A percentile compares a stretch with the other conserved stretches of the same genome.
These are phyloP conservation scores for Claviceps capensis DNA, from an alignment of 2,329 filamentous ascomycete genomes.

Conservation along the genomic window DNA sequence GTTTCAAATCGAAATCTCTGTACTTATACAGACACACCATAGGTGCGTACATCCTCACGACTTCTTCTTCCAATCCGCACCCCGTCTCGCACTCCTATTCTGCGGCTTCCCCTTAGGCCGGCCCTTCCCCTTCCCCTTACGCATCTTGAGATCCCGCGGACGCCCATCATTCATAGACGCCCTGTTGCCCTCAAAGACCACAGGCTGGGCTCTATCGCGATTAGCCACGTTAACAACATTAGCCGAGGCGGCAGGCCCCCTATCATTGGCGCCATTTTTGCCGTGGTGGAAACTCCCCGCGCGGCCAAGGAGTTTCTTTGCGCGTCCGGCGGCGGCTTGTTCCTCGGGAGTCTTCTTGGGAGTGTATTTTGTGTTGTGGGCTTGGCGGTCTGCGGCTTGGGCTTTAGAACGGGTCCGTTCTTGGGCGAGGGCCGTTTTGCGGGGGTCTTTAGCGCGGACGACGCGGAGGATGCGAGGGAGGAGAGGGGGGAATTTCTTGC, in stretches of 20 bases:
- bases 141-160: conserved; percentile 36
- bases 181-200: conserved; percentile 72
- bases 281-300: conserved; percentile 42
- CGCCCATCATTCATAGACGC: conserved; percentile 54
- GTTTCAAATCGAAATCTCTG: background rate
- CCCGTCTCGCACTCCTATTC: conserved; percentile 25
- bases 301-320: conserved; percentile 59
- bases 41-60: background rate
- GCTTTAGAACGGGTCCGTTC: conserved; percentile 17
- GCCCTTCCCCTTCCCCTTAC: conserved; percentile 39
- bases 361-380: conserved; percentile 41
- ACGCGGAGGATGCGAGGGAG: conserved; percentile 82
- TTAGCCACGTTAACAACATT: conserved; percentile 16
- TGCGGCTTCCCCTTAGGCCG: conserved; percentile 23
- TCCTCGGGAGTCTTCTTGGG: conserved; percentile 58
- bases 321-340: conserved; percentile 59
- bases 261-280: conserved; percentile 15
- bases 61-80: conserved; percentile 33
- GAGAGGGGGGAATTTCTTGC: conserved; percentile 87
- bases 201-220: conserved; percentile 39
- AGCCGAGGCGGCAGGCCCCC: conserved; percentile 1
- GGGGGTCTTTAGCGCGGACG: conserved; percentile 65
- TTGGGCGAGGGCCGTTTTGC: conserved; percentile 40
- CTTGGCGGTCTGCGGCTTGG: conserved; percentile 23
- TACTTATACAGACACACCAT: background rate